Base-by-base conservation (phyloP, 495 filamentous ascomycete species). In the Aspergillus kassunensis region DNA sequence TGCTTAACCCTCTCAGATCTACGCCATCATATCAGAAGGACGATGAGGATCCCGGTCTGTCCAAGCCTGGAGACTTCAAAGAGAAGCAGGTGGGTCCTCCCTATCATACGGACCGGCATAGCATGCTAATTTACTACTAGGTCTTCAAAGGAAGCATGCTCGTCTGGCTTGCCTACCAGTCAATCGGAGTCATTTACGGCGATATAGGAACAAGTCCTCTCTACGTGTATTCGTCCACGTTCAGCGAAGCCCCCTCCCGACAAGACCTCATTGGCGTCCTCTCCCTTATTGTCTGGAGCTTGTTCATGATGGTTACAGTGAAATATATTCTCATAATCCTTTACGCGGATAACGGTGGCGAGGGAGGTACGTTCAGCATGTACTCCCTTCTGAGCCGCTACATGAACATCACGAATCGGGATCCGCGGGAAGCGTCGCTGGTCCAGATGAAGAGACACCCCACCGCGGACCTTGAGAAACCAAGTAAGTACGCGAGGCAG, bases 181-280 rank as follows among this genome's bases (percentile, higher is more conserved):
- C 80, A 0, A 78, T 81, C 35, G 86, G 86, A 33, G 82, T 84
- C 42, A 89, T 90, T 34, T 90, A 89, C 60, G 86, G 86, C 7
- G 86, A 90, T 53, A 90, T 89, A 54, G 86, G 86, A 31, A 89
- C 86, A 11, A 85, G 79, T 49, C 86, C 86, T 9, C 77, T 88
- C 23, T 89, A 88, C 53, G 85, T 87, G 45, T 88, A 70, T 53
- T 88, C 84, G 16, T 87, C 85, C 12, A 88, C 85, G 0, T 89
- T 89, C 60, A 67, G 72, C 36, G 66, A 64, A 0, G 63, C 71
- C 6, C 86, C 86, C 3, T 72, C 69, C 10, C 72, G 80, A 47
- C 73, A 80, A 19, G 80, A 87, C 57, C 73, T 90, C 0, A 65
- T 90, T 48, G 84, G 87, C 4, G 86, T 81, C 0, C 72, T 88